phyloP scores from a whole-genome alignment of 768 basidiomycete genomes.

The Pleurotus giganteus region DNA sequence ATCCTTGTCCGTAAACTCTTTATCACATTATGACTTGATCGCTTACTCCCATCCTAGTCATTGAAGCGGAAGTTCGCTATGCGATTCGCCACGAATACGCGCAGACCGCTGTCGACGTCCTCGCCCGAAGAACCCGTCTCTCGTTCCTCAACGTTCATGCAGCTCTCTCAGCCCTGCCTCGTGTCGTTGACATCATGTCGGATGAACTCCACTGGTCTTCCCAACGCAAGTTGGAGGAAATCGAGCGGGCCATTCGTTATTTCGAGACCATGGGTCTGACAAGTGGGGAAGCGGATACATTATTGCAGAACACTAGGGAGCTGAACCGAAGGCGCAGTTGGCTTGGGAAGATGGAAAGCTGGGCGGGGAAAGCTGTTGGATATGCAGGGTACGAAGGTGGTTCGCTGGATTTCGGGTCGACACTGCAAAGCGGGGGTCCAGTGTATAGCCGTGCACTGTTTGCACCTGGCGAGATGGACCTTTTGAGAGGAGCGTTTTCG shows the following conservation, averaged over 20 bases:
- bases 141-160: conserved; percentile 91
- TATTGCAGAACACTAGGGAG: conserved; percentile 20
- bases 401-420: neutral
- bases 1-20: conserved; percentile 60
- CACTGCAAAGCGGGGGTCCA: conserved; percentile 14
- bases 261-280: conserved; percentile 84
- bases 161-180: conserved; percentile 80
- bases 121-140: conserved; percentile 87
- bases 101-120: conserved; percentile 86
- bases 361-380: conserved; percentile 32
- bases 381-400: conserved; percentile 39
- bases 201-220: conserved; percentile 78
- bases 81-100: conserved; percentile 91
- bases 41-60: conserved; percentile 40
- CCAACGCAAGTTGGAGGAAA: conserved; percentile 56
- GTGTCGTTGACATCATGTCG: conserved; percentile 89
- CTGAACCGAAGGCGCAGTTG: conserved; percentile 15
- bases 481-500: conserved; percentile 37
- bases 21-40: neutral
- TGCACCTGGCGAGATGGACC: conserved; percentile 41
- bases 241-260: conserved; percentile 58
- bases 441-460: conserved; percentile 41
- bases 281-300: conserved; percentile 38
- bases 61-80: conserved; percentile 92
- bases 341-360: conserved; percentile 19